Percentiles rank a stretch among this genome's conserved stretches.
These are phyloP conservation scores for Kwoniella sp. DNA, from an alignment of 768 basidiomycete genomes.

Conservation along the genomic window DNA sequence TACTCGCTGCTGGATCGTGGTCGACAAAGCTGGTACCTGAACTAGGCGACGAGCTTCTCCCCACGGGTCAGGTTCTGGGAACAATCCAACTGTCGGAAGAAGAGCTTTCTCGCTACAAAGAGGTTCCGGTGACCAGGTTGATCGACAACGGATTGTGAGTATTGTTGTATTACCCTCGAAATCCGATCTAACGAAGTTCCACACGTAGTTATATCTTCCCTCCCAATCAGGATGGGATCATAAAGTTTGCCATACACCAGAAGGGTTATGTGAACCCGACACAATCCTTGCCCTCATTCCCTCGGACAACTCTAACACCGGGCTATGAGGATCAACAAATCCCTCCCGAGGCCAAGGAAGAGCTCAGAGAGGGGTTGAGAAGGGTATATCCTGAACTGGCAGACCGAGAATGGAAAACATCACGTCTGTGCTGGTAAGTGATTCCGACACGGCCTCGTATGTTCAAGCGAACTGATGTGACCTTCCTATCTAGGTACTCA, in stretches of 20 bases:
- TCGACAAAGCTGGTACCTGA: constrained; percentile 12
- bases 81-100: constrained; percentile 1
- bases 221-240: constrained; percentile 5
- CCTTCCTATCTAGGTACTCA: constrained; percentile 1
- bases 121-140: constrained; percentile 3
- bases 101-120: constrained; percentile 5
- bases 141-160: constrained; percentile 18
- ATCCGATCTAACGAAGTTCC: not conserved
- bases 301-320: constrained; percentile 6
- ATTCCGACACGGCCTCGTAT: not conserved
- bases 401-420: not conserved
- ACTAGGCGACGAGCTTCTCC: constrained; percentile 1
- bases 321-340: constrained; percentile 1
- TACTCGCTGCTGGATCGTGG: constrained; percentile 13
- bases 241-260: constrained; percentile 15
- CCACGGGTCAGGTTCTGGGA: constrained; percentile 9
- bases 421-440: constrained; percentile 12
- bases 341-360: constrained; percentile 3
- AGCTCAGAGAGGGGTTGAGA: not conserved
- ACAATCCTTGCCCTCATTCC: not conserved
- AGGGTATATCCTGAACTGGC: constrained; percentile 16
- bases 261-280: constrained; percentile 9
- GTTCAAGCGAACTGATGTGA: not conserved
- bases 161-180: too few species aligned
- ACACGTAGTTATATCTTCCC: constrained; percentile 13